A percentile compares a stretch with the other conserved stretches of the same genome.
phyloP scores from a whole-genome alignment of 2,329 filamentous ascomycete species.

The Aurifilum marmelostoma region DNA sequence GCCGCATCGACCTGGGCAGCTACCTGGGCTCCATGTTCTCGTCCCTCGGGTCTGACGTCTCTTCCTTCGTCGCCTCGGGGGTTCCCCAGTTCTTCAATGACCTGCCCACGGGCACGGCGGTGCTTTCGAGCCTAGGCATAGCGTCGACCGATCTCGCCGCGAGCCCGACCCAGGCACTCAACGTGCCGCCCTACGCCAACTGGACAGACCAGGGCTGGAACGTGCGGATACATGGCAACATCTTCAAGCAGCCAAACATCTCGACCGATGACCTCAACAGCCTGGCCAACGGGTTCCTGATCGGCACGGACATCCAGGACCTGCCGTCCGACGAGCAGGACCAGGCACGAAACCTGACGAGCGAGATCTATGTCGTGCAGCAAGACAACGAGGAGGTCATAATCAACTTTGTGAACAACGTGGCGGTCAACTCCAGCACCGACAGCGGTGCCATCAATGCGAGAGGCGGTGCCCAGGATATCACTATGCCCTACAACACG shows the following conservation, averaged over 20 bases:
- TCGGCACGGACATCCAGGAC: constrained; percentile 63
- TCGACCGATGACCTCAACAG: constrained; percentile 66
- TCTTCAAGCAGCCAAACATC: constrained; percentile 78
- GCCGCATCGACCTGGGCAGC: constrained; percentile 47
- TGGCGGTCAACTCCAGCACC: constrained; percentile 53
- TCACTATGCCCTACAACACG: constrained; percentile 67
- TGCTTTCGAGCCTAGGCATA: constrained; percentile 64
- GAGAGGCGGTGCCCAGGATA: constrained; percentile 63
- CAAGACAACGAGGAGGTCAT: constrained; percentile 66
- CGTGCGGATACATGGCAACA: constrained; percentile 75
- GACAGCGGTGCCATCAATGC: constrained; percentile 56
- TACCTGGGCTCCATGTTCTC: constrained; percentile 55
- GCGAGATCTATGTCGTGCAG: constrained; percentile 75
- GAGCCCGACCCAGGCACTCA: constrained; percentile 70
- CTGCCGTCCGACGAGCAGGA: constrained; percentile 62
- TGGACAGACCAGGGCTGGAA: constrained; percentile 81
- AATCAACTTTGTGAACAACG: constrained; percentile 58
- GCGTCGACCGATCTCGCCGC: constrained; percentile 61
- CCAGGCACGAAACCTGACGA: constrained; percentile 74
- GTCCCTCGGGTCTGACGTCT: constrained; percentile 57
- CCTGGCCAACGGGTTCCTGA: constrained; percentile 71
- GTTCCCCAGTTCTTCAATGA: constrained; percentile 70
- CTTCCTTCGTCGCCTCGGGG: constrained; percentile 64
- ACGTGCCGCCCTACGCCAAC: constrained; percentile 73
- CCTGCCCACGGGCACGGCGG: constrained; percentile 64